phyloP scores from a whole-genome alignment of 164 flowering plant genomes.

The Cinnamomum chago region DNA sequence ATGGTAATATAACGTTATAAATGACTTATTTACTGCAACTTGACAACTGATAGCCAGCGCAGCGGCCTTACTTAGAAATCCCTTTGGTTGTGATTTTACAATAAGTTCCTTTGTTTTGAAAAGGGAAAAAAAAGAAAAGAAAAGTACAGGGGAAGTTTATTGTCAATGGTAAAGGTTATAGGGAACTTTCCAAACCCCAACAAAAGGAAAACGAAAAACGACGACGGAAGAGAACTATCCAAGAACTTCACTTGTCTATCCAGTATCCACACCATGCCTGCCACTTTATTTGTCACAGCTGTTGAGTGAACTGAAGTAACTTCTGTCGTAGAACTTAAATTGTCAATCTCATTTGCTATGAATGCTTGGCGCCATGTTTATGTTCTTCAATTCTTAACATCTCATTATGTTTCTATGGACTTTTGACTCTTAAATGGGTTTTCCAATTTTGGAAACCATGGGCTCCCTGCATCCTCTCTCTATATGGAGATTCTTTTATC shows the following conservation, averaged over 20 bases:
- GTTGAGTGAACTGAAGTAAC: not conserved
- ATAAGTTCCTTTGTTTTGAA: too few relatives aligned
- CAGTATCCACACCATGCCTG: not conserved
- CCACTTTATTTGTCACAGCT: not conserved
- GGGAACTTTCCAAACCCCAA: too few relatives aligned
- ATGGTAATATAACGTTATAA: not conserved
- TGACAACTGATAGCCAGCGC: not conserved
- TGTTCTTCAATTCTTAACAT: not conserved
- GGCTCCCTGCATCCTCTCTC: too few relatives aligned
- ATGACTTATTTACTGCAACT: not conserved
- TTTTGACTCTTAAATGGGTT: too few relatives aligned
- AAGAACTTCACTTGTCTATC: not conserved
- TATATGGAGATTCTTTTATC: not conserved
- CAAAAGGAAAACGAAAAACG: too few relatives aligned
- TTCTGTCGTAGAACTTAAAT: not conserved
- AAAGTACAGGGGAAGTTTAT: too few relatives aligned
- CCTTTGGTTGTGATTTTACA: not conserved
- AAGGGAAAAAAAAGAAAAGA: too few relatives aligned
- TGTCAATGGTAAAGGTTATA: too few relatives aligned
- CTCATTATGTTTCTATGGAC: not conserved
- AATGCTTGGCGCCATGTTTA: not conserved
- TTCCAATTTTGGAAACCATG: too few relatives aligned
- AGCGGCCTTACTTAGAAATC: too few relatives aligned
- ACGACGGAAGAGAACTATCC: not conserved
- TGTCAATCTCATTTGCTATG: not conserved